Evolutionary conservation across 257 asterid species (phyloP).

Genomic region (Solanum habrochaites): DNA sequence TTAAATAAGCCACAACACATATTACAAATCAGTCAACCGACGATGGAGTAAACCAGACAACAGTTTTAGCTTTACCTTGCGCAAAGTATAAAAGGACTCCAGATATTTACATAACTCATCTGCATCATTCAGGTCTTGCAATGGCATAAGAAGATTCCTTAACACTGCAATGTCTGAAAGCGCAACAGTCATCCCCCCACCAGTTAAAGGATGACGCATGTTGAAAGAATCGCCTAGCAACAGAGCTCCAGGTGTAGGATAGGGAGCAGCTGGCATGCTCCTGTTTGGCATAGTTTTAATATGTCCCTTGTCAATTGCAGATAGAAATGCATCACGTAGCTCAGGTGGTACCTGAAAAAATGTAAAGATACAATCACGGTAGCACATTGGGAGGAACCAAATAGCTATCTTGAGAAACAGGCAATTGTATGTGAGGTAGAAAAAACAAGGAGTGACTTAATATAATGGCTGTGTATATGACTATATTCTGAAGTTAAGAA

Average conservation of each 20-base stretch:
- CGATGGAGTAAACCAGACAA: background rate
- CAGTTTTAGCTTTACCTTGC: conserved; percentile 22
- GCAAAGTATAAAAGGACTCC: conserved; percentile 37
- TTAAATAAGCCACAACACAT: background rate
- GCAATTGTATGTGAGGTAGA: background rate
- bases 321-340: conserved; percentile 29
- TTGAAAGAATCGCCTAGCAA: conserved; percentile 47
- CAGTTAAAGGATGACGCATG: conserved; percentile 58
- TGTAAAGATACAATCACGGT: background rate
- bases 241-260: conserved; percentile 39
- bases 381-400: background rate
- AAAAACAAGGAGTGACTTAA: background rate
- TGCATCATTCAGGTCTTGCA: conserved; percentile 29
- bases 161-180: conserved; percentile 44
- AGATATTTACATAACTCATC: conserved; percentile 28
- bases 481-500: background rate
- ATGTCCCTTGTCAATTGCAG: conserved; percentile 34
- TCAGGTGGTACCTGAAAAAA: conserved; percentile 32
- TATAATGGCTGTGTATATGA: background rate
- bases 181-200: conserved; percentile 57
- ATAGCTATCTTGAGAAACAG: background rate
- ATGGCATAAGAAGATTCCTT: conserved; percentile 29
- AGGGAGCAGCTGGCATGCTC: conserved; percentile 51
- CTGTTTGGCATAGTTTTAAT: conserved; percentile 44
- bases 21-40: background rate